These are phyloP conservation scores for Triticum aestivum DNA, from an alignment of 176 grass and related monocot genomes.

Conservation along the genomic window IWGSC_CS_RefSeq_v2.1 NC_057794.1:93319613-93320112, in stretches of 20 bases:
- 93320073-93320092: conserved; percentile 67
- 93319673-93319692: conserved; percentile 95
- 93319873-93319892: conserved; percentile 85
- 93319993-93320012: not conserved
- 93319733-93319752: conserved; percentile 89
- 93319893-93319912: conserved; percentile 89
- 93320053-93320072: not conserved
- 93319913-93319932: conserved; percentile 86
- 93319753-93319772: conserved; percentile 62
- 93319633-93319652: conserved; percentile 29
- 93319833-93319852: conserved; percentile 43
- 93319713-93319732: conserved; percentile 93
- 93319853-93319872: conserved; percentile 52
- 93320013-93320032: not conserved
- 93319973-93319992: conserved; percentile 22
- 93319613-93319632: conserved; percentile 3
- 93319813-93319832: conserved; percentile 55
- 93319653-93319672: conserved; percentile 79
- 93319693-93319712: conserved; percentile 97
- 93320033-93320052: not conserved
- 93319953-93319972: conserved; percentile 8
- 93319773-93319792: conserved; percentile 44
- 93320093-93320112: conserved; percentile 93
- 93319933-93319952: conserved; percentile 54
- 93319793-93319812: conserved; percentile 58